phyloP scores from a whole-genome alignment of 148 eudicot species.

The Rhododendron kiyosumense region DNA sequence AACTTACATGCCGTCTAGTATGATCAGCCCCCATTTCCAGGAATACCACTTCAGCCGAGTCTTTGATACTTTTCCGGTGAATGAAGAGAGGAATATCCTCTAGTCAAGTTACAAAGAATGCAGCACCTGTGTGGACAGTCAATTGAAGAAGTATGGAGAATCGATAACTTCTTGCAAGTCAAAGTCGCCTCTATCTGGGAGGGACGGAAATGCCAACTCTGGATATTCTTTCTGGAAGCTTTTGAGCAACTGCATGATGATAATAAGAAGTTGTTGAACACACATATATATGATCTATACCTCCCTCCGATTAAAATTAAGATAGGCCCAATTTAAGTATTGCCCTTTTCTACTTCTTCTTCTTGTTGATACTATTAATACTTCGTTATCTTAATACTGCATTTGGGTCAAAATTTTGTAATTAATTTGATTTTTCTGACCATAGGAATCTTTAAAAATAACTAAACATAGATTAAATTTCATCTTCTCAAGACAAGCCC shows the following conservation, averaged over 20 bases:
- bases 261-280: not conserved
- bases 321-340: not conserved
- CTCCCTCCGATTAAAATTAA: not conserved
- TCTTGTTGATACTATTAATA: not conserved
- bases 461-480: not conserved
- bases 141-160: conserved; percentile 40
- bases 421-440: not conserved
- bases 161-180: not conserved
- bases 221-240: not conserved
- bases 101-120: not conserved
- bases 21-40: not conserved
- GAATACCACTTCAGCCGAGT: not conserved
- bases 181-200: conserved; percentile 4
- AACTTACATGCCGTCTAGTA: not conserved
- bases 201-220: not conserved
- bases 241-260: not conserved
- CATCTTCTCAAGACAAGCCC: not conserved
- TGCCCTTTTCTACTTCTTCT: not conserved
- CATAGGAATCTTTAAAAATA: not conserved
- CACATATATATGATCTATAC: not conserved
- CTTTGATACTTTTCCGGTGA: not conserved
- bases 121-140: conserved; percentile 7
- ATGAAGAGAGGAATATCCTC: not conserved
- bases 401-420: not conserved
- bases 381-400: not conserved